A percentile compares a stretch with the other conserved stretches of the same genome.
phyloP scores from a whole-genome alignment of 345 rosid species.

The Syzygium aqueum region DNA sequence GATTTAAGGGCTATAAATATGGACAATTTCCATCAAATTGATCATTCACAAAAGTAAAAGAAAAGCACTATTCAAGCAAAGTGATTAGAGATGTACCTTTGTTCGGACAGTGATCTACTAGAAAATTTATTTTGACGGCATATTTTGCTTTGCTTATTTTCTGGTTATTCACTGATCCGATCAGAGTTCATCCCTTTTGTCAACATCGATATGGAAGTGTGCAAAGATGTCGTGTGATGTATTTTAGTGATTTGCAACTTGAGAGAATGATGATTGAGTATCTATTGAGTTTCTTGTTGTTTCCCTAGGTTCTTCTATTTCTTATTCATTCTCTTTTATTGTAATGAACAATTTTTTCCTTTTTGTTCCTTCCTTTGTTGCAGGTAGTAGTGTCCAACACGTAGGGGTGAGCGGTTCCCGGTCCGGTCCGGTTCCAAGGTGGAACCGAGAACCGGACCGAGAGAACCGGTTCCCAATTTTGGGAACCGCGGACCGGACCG shows the following conservation, averaged over 20 bases:
- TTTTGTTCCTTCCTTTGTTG: background rate
- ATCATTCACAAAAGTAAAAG: background rate
- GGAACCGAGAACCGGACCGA: too few species aligned
- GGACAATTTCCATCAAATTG: background rate
- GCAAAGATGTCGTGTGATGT: background rate
- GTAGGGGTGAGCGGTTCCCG: too few species aligned
- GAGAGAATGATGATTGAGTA: background rate
- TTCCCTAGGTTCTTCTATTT: background rate
- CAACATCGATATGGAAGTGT: background rate
- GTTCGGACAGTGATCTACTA: background rate
- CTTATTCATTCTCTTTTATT: too few species aligned
- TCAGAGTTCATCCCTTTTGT: background rate
- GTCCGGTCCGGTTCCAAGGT: too few species aligned
- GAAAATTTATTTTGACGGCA: background rate
- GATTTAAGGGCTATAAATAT: background rate
- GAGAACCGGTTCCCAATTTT: too few species aligned
- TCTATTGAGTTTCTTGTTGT: background rate
- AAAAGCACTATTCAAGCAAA: background rate
- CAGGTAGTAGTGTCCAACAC: background rate
- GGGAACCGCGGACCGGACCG: too few species aligned
- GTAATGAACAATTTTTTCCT: too few species aligned
- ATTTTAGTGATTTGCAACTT: too few species aligned
- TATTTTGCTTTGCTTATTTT: background rate
- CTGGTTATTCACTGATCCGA: background rate
- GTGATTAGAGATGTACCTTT: background rate